Evolutionary conservation across 306 rosid species (phyloP), one percentile per base, ranked within the genome.

Genomic region (Ormosia emarginata): DNA sequence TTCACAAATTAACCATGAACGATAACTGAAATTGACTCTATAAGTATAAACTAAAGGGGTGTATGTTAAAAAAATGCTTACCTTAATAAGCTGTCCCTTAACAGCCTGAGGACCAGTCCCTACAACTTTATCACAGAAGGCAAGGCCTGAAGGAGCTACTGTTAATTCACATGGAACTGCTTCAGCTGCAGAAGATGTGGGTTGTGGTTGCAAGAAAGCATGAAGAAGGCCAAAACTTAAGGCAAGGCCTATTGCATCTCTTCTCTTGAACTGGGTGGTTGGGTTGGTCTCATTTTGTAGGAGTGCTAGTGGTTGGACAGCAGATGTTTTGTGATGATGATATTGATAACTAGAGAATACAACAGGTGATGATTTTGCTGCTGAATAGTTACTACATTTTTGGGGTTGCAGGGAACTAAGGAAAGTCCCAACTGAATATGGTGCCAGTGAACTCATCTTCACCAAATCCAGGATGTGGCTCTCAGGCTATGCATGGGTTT

Each of bases 31-130:
- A 24, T 18, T 30, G 13, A 49, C 55, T 29, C 24, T 24, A 24
- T 24, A 24, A 24, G 24, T 24, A 24, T 24, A 29, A 47, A 52
- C 12, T n/a, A 49, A 5, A 8, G 44, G 14, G 36, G 14, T 34
- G 29, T 15, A 4, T 32, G 8, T 44, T 7, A 4, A 69, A 12
- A 3, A 63, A 53, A 41, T 10, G 37, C 10, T 46, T 44, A 94
- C 98, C 97, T 93, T 95, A 77, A 95, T 91, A 57, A 95, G 88
- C 68, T 95, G 97, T 29, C 98, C 98, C 87, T 91, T 83, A 49
- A 61, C 82, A 47, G 95, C 95, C 83, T 88, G 90, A 67, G 98
- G 74, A 72, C 98, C 98, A 11, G 53, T 8, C 36, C 98, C 98
- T 0, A 91, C 90, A 66, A 89, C 68, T 86, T 85, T 88, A 71